phyloP scores from a whole-genome alignment of 345 rosid species.

The Aethionema arabicum region DNA sequence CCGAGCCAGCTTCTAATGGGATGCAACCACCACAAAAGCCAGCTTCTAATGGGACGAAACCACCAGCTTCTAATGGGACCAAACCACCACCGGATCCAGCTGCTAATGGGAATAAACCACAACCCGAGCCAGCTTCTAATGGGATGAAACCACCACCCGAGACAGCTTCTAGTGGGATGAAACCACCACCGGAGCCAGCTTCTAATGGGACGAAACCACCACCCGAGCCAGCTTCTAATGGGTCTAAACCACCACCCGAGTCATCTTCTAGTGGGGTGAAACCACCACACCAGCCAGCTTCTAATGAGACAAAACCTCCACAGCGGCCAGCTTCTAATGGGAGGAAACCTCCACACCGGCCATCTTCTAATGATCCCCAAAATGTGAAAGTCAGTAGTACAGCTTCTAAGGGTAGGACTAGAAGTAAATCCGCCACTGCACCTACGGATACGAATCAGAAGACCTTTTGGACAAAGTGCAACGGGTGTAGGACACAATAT shows the following conservation, averaged over 20 bases:
- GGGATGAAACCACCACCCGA: constrained; percentile 8
- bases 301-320: not conserved
- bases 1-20: too few species aligned
- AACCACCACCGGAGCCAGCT: not conserved
- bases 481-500: constrained; percentile 60
- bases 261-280: too few species aligned
- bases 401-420: constrained; percentile 24
- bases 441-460: not conserved
- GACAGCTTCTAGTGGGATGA: constrained; percentile 17
- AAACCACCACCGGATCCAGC: too few species aligned
- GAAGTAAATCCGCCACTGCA: constrained; percentile 27
- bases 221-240: too few species aligned
- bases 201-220: too few species aligned
- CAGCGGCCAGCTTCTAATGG: not conserved
- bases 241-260: too few species aligned
- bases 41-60: too few species aligned
- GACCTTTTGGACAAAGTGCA: constrained; percentile 86
- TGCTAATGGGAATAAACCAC: not conserved
- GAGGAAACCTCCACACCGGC: constrained; percentile 13
- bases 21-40: too few species aligned
- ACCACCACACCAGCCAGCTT: too few species aligned
- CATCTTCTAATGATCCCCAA: constrained; percentile 14
- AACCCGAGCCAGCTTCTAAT: constrained; percentile 5
- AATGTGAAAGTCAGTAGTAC: too few species aligned
- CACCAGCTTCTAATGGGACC: too few species aligned